phyloP scores from a whole-genome alignment of 2,329 filamentous ascomycete species.

The Aureobasidium sp. region DNA sequence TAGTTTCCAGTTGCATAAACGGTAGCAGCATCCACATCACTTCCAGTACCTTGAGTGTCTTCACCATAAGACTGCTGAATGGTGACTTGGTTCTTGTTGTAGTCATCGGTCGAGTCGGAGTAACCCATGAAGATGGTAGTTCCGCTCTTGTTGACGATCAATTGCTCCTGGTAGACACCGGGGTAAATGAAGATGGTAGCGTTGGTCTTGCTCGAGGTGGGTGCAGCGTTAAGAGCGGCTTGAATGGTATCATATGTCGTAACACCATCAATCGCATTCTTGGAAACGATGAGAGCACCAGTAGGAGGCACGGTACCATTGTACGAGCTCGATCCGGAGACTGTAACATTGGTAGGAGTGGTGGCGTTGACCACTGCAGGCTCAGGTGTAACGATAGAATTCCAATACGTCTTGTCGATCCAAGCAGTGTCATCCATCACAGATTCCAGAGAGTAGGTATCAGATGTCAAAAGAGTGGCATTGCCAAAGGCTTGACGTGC shows the following conservation, averaged over 20 bases:
- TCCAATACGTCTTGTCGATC: slow-evolving; percentile 36
- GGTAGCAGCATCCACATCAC: slow-evolving; percentile 34
- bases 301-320: slow-evolving; percentile 30
- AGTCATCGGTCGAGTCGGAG: slow-evolving; percentile 31
- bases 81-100: slow-evolving; percentile 32
- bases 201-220: slow-evolving; percentile 31
- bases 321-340: slow-evolving; percentile 24
- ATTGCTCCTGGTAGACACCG: slow-evolving; percentile 35
- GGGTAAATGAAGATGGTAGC: slow-evolving; percentile 37
- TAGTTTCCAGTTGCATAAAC: slow-evolving; percentile 37
- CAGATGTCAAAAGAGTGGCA: slow-evolving; percentile 32
- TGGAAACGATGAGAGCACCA: slow-evolving; percentile 35
- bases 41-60: slow-evolving; percentile 32
- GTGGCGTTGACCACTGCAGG: slow-evolving; percentile 20
- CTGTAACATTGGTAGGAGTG: slow-evolving; percentile 24
- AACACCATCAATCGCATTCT: slow-evolving; percentile 29
- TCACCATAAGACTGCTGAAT: slow-evolving; percentile 31
- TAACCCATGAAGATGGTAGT: slow-evolving; percentile 37
- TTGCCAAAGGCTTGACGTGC: slow-evolving; percentile 32
- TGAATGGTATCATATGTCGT: slow-evolving; percentile 34
- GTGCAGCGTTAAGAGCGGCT: slow-evolving; percentile 30
- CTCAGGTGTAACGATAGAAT: slow-evolving; percentile 31
- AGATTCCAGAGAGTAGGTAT: slow-evolving; percentile 28
- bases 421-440: slow-evolving; percentile 33
- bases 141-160: slow-evolving; percentile 34